Evolutionary conservation across 192 early-diverging fungal species (phyloP).

Genomic region (Coemansia sp.): DNA sequence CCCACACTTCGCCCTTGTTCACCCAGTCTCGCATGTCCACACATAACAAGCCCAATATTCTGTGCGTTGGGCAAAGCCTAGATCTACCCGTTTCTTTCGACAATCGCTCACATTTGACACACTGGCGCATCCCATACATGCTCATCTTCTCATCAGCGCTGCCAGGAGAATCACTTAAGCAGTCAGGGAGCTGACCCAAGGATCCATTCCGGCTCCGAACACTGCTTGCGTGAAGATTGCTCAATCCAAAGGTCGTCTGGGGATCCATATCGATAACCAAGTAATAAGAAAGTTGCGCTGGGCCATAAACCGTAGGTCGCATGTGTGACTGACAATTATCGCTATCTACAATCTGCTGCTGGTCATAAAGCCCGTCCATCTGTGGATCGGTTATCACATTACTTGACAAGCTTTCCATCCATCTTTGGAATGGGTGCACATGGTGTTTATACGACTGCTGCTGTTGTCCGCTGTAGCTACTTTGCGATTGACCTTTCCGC

Average conservation of each 20-base stretch:
- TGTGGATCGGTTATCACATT: slow-evolving; percentile 26
- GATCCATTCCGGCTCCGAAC: slow-evolving; percentile 48
- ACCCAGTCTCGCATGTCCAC: slow-evolving; percentile 58
- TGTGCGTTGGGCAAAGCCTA: slow-evolving; percentile 38
- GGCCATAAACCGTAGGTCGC: not conserved
- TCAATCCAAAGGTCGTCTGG: slow-evolving; percentile 41
- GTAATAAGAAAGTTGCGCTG: slow-evolving; percentile 48
- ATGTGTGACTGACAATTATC: not conserved
- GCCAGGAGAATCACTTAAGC: not conserved
- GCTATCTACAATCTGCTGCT: not conserved
- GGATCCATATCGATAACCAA: slow-evolving; percentile 55
- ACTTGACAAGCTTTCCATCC: slow-evolving; percentile 45
- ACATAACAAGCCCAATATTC: slow-evolving; percentile 27
- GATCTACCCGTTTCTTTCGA: slow-evolving; percentile 8
- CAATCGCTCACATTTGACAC: slow-evolving; percentile 22
- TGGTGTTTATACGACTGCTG: slow-evolving; percentile 1
- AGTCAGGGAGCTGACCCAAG: slow-evolving; percentile 20
- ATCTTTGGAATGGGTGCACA: slow-evolving; percentile 27
- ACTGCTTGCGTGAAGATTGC: slow-evolving; percentile 24
- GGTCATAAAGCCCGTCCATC: slow-evolving; percentile 22
- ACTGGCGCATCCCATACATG: slow-evolving; percentile 21
- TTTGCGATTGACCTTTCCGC: not conserved
- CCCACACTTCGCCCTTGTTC: slow-evolving; percentile 54
- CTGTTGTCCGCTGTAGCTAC: not conserved
- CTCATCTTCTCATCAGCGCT: slow-evolving; percentile 5